Conservation (phyloP, 495 filamentous ascomycete species). For the Daldinia loculata region DNA sequence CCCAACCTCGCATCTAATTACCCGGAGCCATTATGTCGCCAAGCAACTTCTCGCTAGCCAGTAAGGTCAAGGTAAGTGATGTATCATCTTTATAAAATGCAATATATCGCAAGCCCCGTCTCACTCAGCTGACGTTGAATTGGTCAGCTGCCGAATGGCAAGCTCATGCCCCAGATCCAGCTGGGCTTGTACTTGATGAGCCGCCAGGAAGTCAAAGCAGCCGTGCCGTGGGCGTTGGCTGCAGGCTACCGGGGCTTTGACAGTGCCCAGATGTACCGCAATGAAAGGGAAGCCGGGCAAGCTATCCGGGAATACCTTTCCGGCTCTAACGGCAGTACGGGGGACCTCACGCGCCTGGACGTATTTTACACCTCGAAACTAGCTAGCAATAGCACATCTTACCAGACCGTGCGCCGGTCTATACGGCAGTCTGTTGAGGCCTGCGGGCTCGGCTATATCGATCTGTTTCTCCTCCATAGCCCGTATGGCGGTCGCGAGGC, state of each 20-base stretch:
- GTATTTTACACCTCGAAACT: slow-evolving; percentile 77
- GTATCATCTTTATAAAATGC: background rate
- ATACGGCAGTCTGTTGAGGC: slow-evolving; percentile 64
- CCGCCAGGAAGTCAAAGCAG: slow-evolving; percentile 55
- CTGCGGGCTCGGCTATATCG: slow-evolving; percentile 70
- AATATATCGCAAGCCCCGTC: slow-evolving; percentile 10
- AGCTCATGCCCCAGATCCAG: slow-evolving; percentile 69
- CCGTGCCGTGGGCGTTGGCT: slow-evolving; percentile 61
- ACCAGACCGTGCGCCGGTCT: slow-evolving; percentile 63
- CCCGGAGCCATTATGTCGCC: slow-evolving; percentile 13
- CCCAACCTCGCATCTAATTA: background rate
- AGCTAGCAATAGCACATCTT: slow-evolving; percentile 61
- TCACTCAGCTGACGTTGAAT: slow-evolving; percentile 40
- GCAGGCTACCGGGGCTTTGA: slow-evolving; percentile 62
- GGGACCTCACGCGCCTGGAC: slow-evolving; percentile 62
- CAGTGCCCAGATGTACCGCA: slow-evolving; percentile 70
- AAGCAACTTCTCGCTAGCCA: slow-evolving; percentile 29
- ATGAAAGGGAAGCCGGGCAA: slow-evolving; percentile 66
- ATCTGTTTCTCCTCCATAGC: slow-evolving; percentile 74
- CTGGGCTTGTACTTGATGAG: slow-evolving; percentile 72
- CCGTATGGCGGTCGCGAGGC: slow-evolving; percentile 69
- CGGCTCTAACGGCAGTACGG: slow-evolving; percentile 46
- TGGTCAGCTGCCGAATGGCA: slow-evolving; percentile 64
- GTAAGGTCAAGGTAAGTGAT: slow-evolving; percentile 30
- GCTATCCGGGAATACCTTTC: slow-evolving; percentile 64